Evolutionary conservation across 495 filamentous ascomycete species (phyloP).

Genomic region (Tuber borchii): DNA sequence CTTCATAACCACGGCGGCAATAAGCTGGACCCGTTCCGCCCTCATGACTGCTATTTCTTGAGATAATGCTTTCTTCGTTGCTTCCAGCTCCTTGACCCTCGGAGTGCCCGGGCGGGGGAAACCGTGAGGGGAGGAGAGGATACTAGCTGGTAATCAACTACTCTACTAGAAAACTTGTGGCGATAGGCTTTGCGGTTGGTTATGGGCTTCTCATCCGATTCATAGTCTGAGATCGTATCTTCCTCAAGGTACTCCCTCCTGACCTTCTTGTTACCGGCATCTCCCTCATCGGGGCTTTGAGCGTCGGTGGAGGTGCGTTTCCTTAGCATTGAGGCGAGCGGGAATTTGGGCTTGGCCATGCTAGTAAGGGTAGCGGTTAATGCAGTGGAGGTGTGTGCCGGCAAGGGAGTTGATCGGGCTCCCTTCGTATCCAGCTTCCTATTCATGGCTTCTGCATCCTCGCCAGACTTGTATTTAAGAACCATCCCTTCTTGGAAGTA

Average conservation of each 20-base stretch:
- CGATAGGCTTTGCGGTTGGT: too few relatives aligned
- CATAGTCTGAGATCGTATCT: not conserved
- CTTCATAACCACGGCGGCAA: too few relatives aligned
- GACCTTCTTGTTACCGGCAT: not conserved
- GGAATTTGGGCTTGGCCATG: not conserved
- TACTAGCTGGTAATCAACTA: too few relatives aligned
- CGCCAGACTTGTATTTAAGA: not conserved
- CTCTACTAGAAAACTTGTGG: too few relatives aligned
- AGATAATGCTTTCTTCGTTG: too few relatives aligned
- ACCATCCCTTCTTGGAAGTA: not conserved
- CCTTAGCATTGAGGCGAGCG: not conserved
- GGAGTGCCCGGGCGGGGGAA: too few relatives aligned
- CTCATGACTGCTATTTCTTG: too few relatives aligned
- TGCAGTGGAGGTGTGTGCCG: too few relatives aligned
- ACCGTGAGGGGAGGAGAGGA: too few relatives aligned
- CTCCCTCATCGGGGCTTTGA: not conserved
- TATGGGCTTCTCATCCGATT: not conserved
- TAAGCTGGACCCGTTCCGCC: too few relatives aligned
- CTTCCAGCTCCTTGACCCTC: too few relatives aligned
- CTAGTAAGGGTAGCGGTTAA: not conserved
- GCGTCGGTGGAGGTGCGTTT: not conserved
- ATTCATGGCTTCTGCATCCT: not conserved
- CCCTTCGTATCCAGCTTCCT: not conserved
- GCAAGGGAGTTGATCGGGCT: not conserved
- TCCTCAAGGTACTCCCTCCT: not conserved